Evolutionary conservation across 2,329 filamentous ascomycete genomes (phyloP), one percentile per base, ranked within the genome.

Genomic region (Epichloe bromicola): DNA sequence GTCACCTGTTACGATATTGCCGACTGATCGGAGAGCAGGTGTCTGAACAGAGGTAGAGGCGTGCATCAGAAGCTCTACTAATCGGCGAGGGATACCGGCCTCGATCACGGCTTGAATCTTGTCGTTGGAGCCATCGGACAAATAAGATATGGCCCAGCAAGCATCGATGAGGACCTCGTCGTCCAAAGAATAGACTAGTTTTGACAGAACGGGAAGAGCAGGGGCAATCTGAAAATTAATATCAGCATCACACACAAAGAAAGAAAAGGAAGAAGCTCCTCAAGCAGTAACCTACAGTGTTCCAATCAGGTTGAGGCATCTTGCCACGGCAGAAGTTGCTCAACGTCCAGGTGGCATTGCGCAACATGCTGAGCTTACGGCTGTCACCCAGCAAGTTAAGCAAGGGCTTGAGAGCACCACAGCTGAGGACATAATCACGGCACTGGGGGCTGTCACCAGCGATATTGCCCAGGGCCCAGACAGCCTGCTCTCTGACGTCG

Each of bases 291-390:
- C 88, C 71, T 78, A 95, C 89, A 38, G 88, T 96, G 65, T 83
- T 82, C 93, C 93, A 98, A 67, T 98, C 93, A 45, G 93, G 93
- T 74, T 98, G 93, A 48, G 93, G 93, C 8, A 91, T 96, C 81
- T 98, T 98, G 72, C 93, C 93, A 76, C 93, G 88, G 75, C 93
- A 98, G 74, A 98, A 98, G 78, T 98, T 98, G 79, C 93, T 97
- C 52, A 98, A 75, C 43, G 93, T 98, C 93, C 93, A 98, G 23
- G 93, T 98, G 37, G 93, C 93, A 67, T 98, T 98, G 60, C 93
- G 82, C 49, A 98, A 83, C 93, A 98, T 98, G 79, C 90, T 97
- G 53, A 98, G 76, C 78, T 98, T 98, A 64, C 93, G 89, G 74
- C 93, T 96, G 70, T 98, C 93, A 50, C 91, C 91, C 52, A 98